Percentiles rank a stretch among this genome's conserved stretches.
phyloP scores from a whole-genome alignment of 78 protist genomes.

The Dictyostelium brefeldianum region DNA sequence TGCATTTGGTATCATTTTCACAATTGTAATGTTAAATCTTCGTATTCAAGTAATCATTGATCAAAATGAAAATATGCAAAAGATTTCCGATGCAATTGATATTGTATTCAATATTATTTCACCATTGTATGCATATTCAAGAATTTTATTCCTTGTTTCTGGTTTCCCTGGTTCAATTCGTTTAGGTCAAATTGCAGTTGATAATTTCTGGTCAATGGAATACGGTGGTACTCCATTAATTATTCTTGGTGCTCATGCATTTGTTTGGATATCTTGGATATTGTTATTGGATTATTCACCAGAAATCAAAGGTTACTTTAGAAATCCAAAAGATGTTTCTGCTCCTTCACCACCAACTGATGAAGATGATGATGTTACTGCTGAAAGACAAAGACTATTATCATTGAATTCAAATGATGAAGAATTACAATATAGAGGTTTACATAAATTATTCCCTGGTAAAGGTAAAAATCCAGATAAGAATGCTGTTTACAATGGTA shows the following conservation, averaged over 20 bases:
- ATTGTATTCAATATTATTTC: neutral
- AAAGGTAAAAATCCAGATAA: neutral
- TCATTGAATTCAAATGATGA: slow-evolving; percentile 8
- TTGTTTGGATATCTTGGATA: slow-evolving; percentile 43
- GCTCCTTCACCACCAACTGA: slow-evolving; percentile 28
- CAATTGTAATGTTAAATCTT: neutral
- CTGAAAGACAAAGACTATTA: slow-evolving; percentile 18
- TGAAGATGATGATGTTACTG: slow-evolving; percentile 42
- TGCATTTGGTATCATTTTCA: neutral
- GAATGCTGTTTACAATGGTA: slow-evolving; percentile 47
- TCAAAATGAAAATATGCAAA: neutral
- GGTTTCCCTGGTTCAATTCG: slow-evolving; percentile 32
- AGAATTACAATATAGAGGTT: neutral
- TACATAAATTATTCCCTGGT: slow-evolving; percentile 37
- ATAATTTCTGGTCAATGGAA: slow-evolving; percentile 26
- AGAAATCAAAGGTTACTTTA: slow-evolving; percentile 21
- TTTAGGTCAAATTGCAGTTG: neutral
- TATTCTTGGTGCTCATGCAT: neutral
- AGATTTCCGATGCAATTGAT: neutral
- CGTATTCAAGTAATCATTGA: slow-evolving; percentile 6
- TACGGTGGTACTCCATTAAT: slow-evolving; percentile 30
- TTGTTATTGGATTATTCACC: slow-evolving; percentile 9
- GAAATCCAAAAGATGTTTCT: neutral
- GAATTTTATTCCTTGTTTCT: neutral
- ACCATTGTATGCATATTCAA: slow-evolving; percentile 19